phyloP scores from a whole-genome alignment of 2,329 filamentous ascomycete species.

The Ophioceras dolichostomum region DNA sequence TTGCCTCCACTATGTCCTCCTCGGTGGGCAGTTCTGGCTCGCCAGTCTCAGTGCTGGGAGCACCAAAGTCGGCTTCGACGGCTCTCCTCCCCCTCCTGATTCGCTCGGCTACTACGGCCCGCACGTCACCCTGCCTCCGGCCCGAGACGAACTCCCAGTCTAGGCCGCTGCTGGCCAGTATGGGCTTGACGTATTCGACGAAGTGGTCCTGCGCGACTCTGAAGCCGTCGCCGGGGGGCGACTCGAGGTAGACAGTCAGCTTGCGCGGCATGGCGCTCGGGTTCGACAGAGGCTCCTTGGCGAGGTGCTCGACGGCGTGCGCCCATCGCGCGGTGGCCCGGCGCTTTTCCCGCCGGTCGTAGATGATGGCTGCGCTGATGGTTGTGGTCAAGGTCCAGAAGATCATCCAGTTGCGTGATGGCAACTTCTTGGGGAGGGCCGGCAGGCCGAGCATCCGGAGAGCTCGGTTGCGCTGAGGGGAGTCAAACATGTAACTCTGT shows the following conservation, averaged over 20 bases:
- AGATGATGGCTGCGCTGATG: constrained; percentile 70
- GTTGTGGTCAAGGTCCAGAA: constrained; percentile 72
- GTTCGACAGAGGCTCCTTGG: constrained; percentile 57
- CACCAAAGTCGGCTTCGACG: constrained; percentile 31
- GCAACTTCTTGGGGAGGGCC: constrained; percentile 69
- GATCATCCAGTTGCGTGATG: constrained; percentile 96
- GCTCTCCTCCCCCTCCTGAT: constrained; percentile 60
- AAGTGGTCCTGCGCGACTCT: constrained; percentile 87
- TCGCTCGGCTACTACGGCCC: constrained; percentile 75
- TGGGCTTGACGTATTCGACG: constrained; percentile 87
- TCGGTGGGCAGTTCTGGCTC: constrained; percentile 36
- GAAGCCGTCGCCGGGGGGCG: constrained; percentile 77
- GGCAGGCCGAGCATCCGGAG: constrained; percentile 76
- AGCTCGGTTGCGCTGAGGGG: constrained; percentile 49
- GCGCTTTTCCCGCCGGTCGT: constrained; percentile 86
- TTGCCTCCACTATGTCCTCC: constrained; percentile 47
- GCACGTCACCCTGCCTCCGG: constrained; percentile 80
- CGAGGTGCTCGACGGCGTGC: constrained; percentile 71
- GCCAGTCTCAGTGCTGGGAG: constrained; percentile 20
- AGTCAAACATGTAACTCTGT: neutral
- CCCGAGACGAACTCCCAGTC: constrained; percentile 97
- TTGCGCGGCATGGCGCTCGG: constrained; percentile 66
- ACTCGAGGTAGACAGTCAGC: constrained; percentile 74
- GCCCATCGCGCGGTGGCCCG: constrained; percentile 79
- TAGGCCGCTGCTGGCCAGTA: constrained; percentile 76